These are phyloP conservation scores for Fusarium newnesense DNA, from an alignment of 2,329 filamentous ascomycete genomes.

Conservation along the genomic window DNA sequence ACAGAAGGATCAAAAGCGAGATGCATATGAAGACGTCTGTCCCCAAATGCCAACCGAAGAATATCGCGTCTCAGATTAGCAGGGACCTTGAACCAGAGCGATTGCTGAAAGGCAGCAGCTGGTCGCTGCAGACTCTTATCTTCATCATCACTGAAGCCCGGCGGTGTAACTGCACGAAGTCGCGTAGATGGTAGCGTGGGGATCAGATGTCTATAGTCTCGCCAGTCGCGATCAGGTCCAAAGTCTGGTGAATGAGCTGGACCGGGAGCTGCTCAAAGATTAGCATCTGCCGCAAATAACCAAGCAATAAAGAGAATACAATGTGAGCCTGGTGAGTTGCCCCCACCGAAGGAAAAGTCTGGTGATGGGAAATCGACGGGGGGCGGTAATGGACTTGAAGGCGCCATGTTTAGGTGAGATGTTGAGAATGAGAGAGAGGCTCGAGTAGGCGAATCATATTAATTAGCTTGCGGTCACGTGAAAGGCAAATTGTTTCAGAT, in stretches of 20 bases:
- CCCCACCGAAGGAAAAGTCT: not conserved
- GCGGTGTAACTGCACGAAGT: not conserved
- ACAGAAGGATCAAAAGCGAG: not conserved
- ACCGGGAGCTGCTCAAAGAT: not conserved
- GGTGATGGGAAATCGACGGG: not conserved
- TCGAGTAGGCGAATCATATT: not conserved
- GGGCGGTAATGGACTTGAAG: not conserved
- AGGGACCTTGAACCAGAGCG: not conserved
- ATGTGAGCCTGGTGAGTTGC: not conserved
- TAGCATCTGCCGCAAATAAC: too few species aligned
- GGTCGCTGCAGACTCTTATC: not conserved
- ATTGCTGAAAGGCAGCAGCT: not conserved
- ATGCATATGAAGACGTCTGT: not conserved
- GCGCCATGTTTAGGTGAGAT: not conserved
- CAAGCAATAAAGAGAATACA: not conserved
- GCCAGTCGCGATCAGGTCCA: not conserved
- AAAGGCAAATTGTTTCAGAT: not conserved
- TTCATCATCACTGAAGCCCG: not conserved
- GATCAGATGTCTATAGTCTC: not conserved
- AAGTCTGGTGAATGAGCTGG: not conserved
- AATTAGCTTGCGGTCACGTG: not conserved
- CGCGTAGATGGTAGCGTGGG: rapidly evolving
- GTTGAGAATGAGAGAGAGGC: not conserved
- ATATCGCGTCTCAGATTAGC: slow-evolving; percentile 1
- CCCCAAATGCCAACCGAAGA: not conserved